phyloP scores from a whole-genome alignment of 1,139 yeast species.

The Kurtzmaniella natalensis region DNA sequence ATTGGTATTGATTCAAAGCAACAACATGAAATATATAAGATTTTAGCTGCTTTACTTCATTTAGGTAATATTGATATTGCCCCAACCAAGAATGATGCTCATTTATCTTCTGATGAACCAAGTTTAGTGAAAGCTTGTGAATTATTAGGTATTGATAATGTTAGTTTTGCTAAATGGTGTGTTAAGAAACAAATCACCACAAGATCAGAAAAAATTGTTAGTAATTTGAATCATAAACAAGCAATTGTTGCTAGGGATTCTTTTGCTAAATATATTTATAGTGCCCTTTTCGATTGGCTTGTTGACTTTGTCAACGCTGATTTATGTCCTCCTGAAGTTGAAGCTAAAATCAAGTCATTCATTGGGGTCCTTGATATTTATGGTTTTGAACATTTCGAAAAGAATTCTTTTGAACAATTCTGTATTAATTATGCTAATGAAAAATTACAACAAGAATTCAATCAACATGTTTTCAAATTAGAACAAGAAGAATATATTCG shows the following conservation, averaged over 20 bases:
- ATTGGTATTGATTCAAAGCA: conserved; percentile 65
- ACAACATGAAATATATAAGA: conserved; percentile 68
- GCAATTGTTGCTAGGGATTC: conserved; percentile 94
- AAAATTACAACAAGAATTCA: conserved; percentile 94
- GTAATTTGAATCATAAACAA: conserved; percentile 78
- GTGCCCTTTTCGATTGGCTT: conserved; percentile 93
- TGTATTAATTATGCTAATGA: conserved; percentile 98
- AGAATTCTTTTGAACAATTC: conserved; percentile 93
- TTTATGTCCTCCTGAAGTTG: conserved; percentile 71
- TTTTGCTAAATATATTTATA: conserved; percentile 88
- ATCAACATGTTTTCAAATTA: conserved; percentile 93
- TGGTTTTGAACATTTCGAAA: conserved; percentile 94
- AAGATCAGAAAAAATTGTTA: conserved; percentile 86
- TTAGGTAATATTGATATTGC: conserved; percentile 90
- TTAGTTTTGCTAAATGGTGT: conserved; percentile 82
- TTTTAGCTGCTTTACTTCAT: conserved; percentile 86
- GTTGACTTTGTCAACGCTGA: conserved; percentile 79
- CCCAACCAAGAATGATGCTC: conserved; percentile 83
- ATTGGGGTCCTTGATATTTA: conserved; percentile 97
- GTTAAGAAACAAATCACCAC: conserved; percentile 89
- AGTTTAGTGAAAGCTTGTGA: conserved; percentile 79
- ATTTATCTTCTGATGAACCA: conserved; percentile 81
- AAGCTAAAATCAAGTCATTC: conserved; percentile 58
- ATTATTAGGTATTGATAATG: conserved; percentile 75
- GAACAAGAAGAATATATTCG: conserved; percentile 93